These are phyloP conservation scores for Glycine soja DNA, from an alignment of 306 rosid genomes.

Conservation along the genomic window DNA sequence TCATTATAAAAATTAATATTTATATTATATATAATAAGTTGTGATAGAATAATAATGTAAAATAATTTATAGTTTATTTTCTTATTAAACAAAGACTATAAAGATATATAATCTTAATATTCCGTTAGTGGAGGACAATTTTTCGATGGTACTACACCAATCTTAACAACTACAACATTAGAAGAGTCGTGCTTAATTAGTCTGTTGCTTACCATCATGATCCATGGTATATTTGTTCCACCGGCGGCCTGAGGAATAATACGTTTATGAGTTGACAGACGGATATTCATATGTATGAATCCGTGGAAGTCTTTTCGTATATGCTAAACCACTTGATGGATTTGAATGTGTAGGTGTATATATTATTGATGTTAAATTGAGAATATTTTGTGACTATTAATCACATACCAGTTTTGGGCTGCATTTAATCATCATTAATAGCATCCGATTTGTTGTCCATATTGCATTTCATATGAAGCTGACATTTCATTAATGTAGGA, in stretches of 20 bases:
- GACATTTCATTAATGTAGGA: background rate
- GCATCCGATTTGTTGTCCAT: background rate
- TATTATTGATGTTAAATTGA: background rate
- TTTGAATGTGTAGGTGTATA: background rate
- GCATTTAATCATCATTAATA: slow-evolving; percentile 4
- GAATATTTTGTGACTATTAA: background rate
- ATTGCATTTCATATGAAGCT: background rate
- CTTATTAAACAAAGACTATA: too few species aligned
- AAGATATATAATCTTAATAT: too few species aligned
- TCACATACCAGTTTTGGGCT: background rate
- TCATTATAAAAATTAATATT: too few species aligned
- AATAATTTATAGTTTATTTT: too few species aligned
- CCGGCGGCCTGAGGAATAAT: background rate
- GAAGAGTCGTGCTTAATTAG: background rate
- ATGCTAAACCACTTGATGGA: background rate
- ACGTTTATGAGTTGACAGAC: background rate
- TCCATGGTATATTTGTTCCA: background rate
- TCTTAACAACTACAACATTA: background rate
- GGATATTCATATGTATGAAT: background rate
- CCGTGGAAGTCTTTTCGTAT: background rate
- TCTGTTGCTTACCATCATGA: background rate
- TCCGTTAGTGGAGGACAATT: background rate
- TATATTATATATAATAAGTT: too few species aligned
- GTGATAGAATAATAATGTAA: too few species aligned
- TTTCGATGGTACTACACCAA: background rate